A percentile compares a stretch with the other conserved stretches of the same genome.
Evolutionary conservation across 1,284 basidiomycete genomes (phyloP).

Genomic region (Cystobasidium pallidum): DNA sequence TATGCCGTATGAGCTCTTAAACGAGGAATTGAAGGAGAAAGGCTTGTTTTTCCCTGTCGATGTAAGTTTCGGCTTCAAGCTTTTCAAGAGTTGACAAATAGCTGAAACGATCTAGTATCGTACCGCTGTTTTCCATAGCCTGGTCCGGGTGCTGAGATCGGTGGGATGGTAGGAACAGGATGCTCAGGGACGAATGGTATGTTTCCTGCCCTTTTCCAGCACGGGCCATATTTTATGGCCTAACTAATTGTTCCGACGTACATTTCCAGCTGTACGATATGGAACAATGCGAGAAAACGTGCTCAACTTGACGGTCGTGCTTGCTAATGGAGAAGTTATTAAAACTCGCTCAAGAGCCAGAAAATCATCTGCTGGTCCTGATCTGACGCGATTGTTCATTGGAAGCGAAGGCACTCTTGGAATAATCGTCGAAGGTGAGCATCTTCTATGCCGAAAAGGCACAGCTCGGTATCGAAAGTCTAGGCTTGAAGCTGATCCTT

Average conservation of each 20-base stretch:
- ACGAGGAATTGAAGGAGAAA: conserved; percentile 69
- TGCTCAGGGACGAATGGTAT: conserved; percentile 51
- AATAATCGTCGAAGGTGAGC: conserved; percentile 80
- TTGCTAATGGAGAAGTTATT: conserved; percentile 88
- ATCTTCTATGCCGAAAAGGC: not conserved
- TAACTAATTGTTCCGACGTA: not conserved
- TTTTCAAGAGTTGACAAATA: no score
- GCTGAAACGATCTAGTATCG: not conserved
- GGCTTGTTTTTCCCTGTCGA: conserved; percentile 84
- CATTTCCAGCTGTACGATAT: conserved; percentile 67
- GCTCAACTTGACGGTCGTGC: conserved; percentile 72
- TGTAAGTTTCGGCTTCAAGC: conserved; percentile 53
- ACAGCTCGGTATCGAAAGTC: no score
- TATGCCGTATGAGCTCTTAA: conserved; percentile 82
- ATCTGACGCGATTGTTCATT: conserved; percentile 87
- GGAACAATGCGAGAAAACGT: conserved; percentile 63
- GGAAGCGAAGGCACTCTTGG: conserved; percentile 93
- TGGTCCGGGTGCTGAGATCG: conserved; percentile 71
- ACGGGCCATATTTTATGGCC: no score
- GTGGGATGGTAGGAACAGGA: conserved; percentile 73
- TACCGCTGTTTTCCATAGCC: conserved; percentile 67
- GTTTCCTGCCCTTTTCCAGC: not conserved
- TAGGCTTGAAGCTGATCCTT: conserved; percentile 5
- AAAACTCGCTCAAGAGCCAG: conserved; percentile 80
- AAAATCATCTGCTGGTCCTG: conserved; percentile 90